Evolutionary conservation across 352 stramenopile species (phyloP), one percentile per base, ranked within the genome.

Genomic region (Phytophthora quininea): DNA sequence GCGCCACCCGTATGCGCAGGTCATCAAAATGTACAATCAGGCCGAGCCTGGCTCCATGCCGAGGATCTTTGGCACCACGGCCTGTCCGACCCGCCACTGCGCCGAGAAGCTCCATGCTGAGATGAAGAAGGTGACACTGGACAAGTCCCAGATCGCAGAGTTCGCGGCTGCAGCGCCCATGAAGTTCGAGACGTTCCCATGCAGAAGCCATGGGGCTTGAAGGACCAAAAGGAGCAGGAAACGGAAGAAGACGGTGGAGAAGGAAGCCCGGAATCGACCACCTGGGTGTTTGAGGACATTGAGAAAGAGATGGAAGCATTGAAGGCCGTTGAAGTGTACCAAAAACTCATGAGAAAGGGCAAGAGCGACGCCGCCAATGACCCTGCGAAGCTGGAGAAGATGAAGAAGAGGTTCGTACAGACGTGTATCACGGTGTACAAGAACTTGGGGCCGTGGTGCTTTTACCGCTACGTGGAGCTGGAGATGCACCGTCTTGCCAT

Each of bases 1-100:
- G 72, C 89, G 89, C 50, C 90, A 97, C 37, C 89, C 89, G 62
- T 97, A 97, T 72, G 89, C 89, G 31, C 88, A 95, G 43, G 73
- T 97, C 15, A 91, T 96, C 42, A 92, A 91, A 49, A 79, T 95
- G 64, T 96, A 94, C 67, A 74, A 90, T 37, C 48, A 77, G n/a
- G 53, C 67, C 15, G 61, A 73, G 11, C 14, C 46, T 4, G 40
- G 40, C 2, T 42, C 32, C 1, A 82, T 87, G 77, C 89, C 89
- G 19, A 79, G 82, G 19, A 86, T 97, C 55, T 97, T 97, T 57
- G 90, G 90, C 35, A 92, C 91, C 15, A 97, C 90, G 10, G 85
- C 90, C 24, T 86, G 79, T 54, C 79, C 79, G 9, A 96, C 86
- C 10, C 84, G 81, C 40, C 71, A 92, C 48, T 96, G 88, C 54